Percentiles rank a stretch among this genome's conserved stretches.
Evolutionary conservation across 495 filamentous ascomycete genomes (phyloP).

Genomic region (Achaetomiella virescens): DNA sequence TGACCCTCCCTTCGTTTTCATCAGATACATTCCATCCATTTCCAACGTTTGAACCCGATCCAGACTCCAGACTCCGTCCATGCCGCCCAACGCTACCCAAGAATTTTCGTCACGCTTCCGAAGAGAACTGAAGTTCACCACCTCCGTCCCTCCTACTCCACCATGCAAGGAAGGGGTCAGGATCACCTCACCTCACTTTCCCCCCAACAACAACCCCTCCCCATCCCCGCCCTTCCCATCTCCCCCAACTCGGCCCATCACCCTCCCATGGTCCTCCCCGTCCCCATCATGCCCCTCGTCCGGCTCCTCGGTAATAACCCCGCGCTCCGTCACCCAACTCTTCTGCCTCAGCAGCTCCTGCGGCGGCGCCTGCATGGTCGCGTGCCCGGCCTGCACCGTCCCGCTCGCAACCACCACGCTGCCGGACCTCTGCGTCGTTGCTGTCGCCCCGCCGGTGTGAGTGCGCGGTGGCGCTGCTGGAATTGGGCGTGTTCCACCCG

Average conservation of each 20-base stretch:
- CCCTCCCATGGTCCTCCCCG: constrained; percentile 15
- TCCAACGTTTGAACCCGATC: not conserved
- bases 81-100: not conserved
- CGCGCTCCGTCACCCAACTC: constrained; percentile 24
- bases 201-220: not conserved
- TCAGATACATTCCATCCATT: not conserved
- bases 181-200: no score
- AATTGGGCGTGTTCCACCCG: constrained; percentile 25
- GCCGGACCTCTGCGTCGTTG: constrained; percentile 10
- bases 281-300: constrained; percentile 7
- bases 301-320: constrained; percentile 10
- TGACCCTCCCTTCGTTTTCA: not conserved
- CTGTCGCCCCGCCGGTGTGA: not conserved
- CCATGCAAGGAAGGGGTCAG: not conserved
- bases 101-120: no score
- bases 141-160: not conserved
- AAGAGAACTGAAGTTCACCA: no score
- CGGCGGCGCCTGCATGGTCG: not conserved
- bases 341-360: constrained; percentile 10
- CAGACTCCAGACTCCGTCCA: not conserved
- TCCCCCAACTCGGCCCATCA: constrained; percentile 3
- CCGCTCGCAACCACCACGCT: constrained; percentile 21
- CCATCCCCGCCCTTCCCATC: not conserved
- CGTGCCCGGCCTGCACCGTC: constrained; percentile 8
- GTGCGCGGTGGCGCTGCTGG: not conserved